Evolutionary conservation across 345 rosid species (phyloP), one percentile per base, ranked within the genome.

Genomic region (Moricandia moricandioides): DNA sequence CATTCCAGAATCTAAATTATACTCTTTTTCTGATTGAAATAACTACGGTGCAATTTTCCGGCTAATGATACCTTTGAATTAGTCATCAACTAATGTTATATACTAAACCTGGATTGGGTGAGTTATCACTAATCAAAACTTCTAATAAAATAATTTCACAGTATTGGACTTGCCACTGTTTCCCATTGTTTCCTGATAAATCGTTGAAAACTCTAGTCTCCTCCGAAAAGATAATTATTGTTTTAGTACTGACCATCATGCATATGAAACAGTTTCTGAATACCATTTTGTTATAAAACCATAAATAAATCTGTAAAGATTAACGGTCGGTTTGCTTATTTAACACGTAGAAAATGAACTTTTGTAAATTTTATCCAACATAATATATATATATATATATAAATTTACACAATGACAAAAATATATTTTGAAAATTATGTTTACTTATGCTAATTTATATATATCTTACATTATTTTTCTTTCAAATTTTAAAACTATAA

Each of bases 111-210:
- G 14, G 40, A 70, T 77, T 10, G 80, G 80, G 75, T 37, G 35
- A 62, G 70, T 54, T 62, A 62, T 69, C 71, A 76, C 75, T 56
- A 64, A 70, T 70, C 45, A 51, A 68, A 60, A 68, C 33, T 21
- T 24, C 27, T 56, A 37, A 63, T 37, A 54, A 26, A 16, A 52
- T 37, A 63, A 29, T 62, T 30, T 76, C 14, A 59, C 37, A 62
- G 64, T 70, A 43, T 77, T 77, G 80, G 80, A 77, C 30, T 47
- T 77, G 33, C 57, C 70, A 70, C 80, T 69, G 70, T 69, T 70
- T 75, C 54, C 57, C 70, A 70, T 75, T 69, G 70, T 69, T 70
- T 75, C 54, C 26, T 9, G 40, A 43, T 69, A 30, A 62, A 51
- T 16, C 59, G 24, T 63, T 70, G 75, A 62, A 69, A 70, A 54